Base-by-base conservation (phyloP, 495 filamentous ascomycete species). In the Tuber brumale region DNA sequence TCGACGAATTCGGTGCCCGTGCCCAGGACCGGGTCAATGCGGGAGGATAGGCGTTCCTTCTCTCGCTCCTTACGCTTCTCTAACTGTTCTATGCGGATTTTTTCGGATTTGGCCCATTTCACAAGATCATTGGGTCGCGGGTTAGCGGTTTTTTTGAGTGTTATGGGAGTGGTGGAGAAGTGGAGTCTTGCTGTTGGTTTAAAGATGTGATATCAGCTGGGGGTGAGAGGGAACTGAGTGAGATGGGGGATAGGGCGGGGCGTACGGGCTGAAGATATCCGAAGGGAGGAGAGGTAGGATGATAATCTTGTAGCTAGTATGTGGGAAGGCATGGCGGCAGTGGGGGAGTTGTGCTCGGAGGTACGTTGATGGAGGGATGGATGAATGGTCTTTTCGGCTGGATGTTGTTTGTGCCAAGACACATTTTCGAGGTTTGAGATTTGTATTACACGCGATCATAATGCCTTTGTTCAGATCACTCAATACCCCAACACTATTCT, bases 11-110 rank as follows among this genome's bases (percentile, higher is more conserved):
- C 88, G 19, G 96, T 97, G 10, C 87, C 82, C 57, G 90, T 85
- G 79, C 94, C 94, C 73, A 89, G 87, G 79, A 98, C 88, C 0
- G 94, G 93, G 84, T 96, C 89, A 42, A 93, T 94, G 71, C 90
- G 80, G 43, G 86, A 86, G 39, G 84, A 87, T 44, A 89, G 85
- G 74, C 92, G 89, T 78, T 90, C 84, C 72, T 87, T 82, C 46
- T 89, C 83, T 74, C 97, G 88, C 69, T 87, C 89, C 75, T 88
- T 86, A 79, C 90, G 93, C 23, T 92, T 90, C 79, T 89, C 88
- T 69, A 95, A 80, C 83, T 97, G 96, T 74, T 90, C 92, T 37
- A 89, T 89, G 84, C 93, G 94, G 70, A 92, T 91, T 83, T 92
- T 91, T 79, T 91, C 88, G 37, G 92, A 88, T 85, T 93, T 91